Base-by-base conservation (phyloP, 352 stramenopile species). In the Globisporangium orthogonon region DNA sequence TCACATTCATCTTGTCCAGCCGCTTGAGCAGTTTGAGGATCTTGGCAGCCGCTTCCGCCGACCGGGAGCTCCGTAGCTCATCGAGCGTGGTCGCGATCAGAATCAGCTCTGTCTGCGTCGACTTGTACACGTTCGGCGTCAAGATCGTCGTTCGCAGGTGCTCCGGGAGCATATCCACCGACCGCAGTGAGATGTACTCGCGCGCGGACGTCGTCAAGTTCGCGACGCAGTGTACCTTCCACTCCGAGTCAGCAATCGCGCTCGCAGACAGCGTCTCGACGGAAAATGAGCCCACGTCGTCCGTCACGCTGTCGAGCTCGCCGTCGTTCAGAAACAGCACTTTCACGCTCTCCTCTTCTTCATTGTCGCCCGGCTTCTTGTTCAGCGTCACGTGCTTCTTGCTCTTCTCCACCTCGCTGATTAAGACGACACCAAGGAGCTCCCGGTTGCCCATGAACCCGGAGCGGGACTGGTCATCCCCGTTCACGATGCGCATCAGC, bases 181-280 rank as follows among this genome's bases (percentile, higher is more conserved):
- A 92, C 15, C 83, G 78, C 43, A 95, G 66, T 6, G 80, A 83
- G 30, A 92, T 72, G 52, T 95, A 95, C 58, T 95, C 86, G 45
- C 86, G 86, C 11, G 82, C 67, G 5, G 77, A 80, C 10, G 86
- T 95, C 4, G 88, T 78, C 40, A 95, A 63, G 54, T 94, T 95
- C 53, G 78, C 72, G 15, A 93, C 58, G 15, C 78, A 72, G n/a
- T 73, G 78, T 7, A 87, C 83, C 37, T 86, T 83, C 82, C 84
- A 95, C 59, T 93, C 83, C 1, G 76, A 77, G 49, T 89, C 83
- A 1, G 63, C 65, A 15, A 93, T 86, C 13, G 81, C 78, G 58
- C 59, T 78, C 18, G 78, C 70, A n/a, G 75, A 62, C n/a, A 94
- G 39, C 23, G 75, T 54, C 63, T 94, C 83, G 46, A 76, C 78